phyloP scores from a whole-genome alignment of 2,329 filamentous ascomycete genomes.

The Aquanectria penicillioides region DNA sequence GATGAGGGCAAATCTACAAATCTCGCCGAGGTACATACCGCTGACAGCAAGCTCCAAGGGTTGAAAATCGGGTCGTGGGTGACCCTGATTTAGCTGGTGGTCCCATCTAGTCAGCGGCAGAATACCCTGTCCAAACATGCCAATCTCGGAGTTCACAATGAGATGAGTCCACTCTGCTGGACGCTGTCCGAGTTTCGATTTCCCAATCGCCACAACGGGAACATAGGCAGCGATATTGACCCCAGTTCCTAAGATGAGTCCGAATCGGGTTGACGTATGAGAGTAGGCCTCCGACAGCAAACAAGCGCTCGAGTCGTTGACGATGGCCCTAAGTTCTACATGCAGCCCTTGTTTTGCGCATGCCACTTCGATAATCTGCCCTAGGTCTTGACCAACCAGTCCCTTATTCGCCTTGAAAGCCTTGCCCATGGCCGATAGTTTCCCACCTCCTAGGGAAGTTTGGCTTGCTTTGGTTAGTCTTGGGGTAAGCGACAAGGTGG shows the following conservation, averaged over 20 bases:
- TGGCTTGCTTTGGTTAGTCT: slow-evolving; percentile 63
- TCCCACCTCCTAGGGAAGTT: slow-evolving; percentile 69
- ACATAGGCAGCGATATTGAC: slow-evolving; percentile 74
- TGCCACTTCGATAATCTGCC: slow-evolving; percentile 65
- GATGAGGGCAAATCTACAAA: slow-evolving; percentile 66
- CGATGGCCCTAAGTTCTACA: slow-evolving; percentile 67
- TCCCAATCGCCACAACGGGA: slow-evolving; percentile 65
- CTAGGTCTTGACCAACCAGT: slow-evolving; percentile 68
- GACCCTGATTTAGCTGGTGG: slow-evolving; percentile 58
- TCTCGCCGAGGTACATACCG: slow-evolving; percentile 74
- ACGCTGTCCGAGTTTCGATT: slow-evolving; percentile 65
- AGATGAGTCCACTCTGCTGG: slow-evolving; percentile 69
- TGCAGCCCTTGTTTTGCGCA: slow-evolving; percentile 62
- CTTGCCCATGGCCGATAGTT: slow-evolving; percentile 72
- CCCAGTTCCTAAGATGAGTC: slow-evolving; percentile 74
- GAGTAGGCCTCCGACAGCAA: slow-evolving; percentile 72
- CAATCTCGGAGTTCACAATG: slow-evolving; percentile 73
- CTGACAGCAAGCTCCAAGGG: slow-evolving; percentile 71
- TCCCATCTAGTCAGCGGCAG: slow-evolving; percentile 73
- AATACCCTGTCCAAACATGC: slow-evolving; percentile 71
- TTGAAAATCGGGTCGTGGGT: slow-evolving; percentile 68
- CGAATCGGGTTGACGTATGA: slow-evolving; percentile 67
- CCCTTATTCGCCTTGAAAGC: slow-evolving; percentile 69
- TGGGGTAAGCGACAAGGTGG: neutral
- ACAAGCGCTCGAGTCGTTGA: slow-evolving; percentile 75